These are phyloP conservation scores for Aspergillus sp. DNA, from an alignment of 2,329 filamentous ascomycete genomes.

Conservation along the genomic window DNA sequence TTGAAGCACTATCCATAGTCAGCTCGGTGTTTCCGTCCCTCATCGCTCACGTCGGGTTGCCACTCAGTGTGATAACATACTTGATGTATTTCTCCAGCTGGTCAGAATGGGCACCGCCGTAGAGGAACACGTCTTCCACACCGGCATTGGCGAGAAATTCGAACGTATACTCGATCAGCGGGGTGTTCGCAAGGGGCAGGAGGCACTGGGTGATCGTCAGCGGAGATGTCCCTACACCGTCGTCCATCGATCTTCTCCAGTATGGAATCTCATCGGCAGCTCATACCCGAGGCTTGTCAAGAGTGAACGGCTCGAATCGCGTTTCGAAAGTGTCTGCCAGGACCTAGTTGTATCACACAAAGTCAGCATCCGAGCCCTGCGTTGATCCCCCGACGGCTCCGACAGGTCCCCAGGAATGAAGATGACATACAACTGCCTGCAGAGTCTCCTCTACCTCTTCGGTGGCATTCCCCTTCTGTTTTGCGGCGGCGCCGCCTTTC, in stretches of 20 bases:
- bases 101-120: slow-evolving; percentile 82
- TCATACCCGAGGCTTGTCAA: slow-evolving; percentile 80
- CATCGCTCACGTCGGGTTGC: no score
- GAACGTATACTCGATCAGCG: slow-evolving; percentile 94
- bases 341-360: slow-evolving; percentile 53
- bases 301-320: slow-evolving; percentile 82
- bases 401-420: no score
- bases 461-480: slow-evolving; percentile 41
- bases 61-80: slow-evolving; percentile 27
- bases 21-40: background rate
- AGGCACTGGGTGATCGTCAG: slow-evolving; percentile 63
- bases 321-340: slow-evolving; percentile 95
- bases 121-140: slow-evolving; percentile 91
- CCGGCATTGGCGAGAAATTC: slow-evolving; percentile 94
- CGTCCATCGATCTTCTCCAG: background rate
- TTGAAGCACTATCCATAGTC: slow-evolving; percentile 55
- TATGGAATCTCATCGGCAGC: background rate
- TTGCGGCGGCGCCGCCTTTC: slow-evolving; percentile 28
- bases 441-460: slow-evolving; percentile 62
- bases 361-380: slow-evolving; percentile 10
- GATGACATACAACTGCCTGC: slow-evolving; percentile 57
- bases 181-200: slow-evolving; percentile 86
- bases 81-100: slow-evolving; percentile 84
- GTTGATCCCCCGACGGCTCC: background rate
- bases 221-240: slow-evolving; percentile 3